Evolutionary conservation across 228 moss, liverwort and hornwort genomes (phyloP), one percentile per base, ranked within the genome.

Genomic region (Sphagnum magellanicum): DNA sequence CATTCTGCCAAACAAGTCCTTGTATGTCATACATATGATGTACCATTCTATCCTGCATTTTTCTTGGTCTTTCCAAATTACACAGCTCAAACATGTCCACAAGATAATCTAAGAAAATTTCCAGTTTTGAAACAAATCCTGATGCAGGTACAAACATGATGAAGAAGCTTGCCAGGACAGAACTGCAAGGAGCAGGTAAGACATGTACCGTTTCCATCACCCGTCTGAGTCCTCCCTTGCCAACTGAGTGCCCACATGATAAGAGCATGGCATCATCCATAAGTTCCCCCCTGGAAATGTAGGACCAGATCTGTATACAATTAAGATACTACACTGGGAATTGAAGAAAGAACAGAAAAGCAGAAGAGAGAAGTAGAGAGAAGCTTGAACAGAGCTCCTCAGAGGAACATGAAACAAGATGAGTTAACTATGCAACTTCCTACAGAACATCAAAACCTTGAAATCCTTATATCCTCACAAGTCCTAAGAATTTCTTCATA

Each of bases 201-300:
- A 32, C 32, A 74, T 89, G 83, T 88, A 98, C 98, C 58, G 89
- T 88, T 72, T 87, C 90, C 71, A 92, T 87, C 60, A 98, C 94
- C 70, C 85, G 85, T 76, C 86, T 83, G 60, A 90, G 83, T 74
- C 94, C 92, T 61, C 79, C 78, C 72, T 80, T 90, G 57, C 98
- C 98, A 52, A 98, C 93, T 9, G 94, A 90, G 52, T 98, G 98
- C 46, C 98, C 98, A 66, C 98, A 98, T n/a, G 87, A 84, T 70
- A 98, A 90, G 70, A 98, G 92, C 69, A 92, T 90, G 60, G 98
- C 98, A 83, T 98, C 98, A 68, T 94, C 98, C 98, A 98, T 93
- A 61, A 98, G 81, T 55, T 84, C 86, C 72, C 98, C 94, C 79
- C 98, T 98, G 81, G 6, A 50, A 72, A 67, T 12, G 8, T 55